These are phyloP conservation scores for Diutina neorugosa DNA, from an alignment of 1,139 yeast species.

Conservation along the genomic window DNA sequence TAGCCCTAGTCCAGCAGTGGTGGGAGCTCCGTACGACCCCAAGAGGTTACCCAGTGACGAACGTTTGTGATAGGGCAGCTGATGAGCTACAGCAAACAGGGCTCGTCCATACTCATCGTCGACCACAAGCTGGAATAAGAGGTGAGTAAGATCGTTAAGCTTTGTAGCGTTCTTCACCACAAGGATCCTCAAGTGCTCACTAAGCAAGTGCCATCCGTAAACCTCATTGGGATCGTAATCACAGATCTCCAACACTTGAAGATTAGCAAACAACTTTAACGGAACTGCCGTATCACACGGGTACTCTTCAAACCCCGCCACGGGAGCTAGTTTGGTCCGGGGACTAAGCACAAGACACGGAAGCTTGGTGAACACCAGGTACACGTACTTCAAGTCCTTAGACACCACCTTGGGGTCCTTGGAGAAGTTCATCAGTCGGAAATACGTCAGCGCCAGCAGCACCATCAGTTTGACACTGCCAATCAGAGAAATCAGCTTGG, in stretches of 20 bases:
- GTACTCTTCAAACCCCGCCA: slow-evolving; percentile 53
- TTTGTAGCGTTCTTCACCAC: slow-evolving; percentile 37
- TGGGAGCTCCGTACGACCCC: not conserved
- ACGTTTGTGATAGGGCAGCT: not conserved
- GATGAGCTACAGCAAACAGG: slow-evolving; percentile 19
- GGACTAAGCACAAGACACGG: slow-evolving; percentile 54
- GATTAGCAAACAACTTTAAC: slow-evolving; percentile 43
- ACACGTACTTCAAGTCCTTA: slow-evolving; percentile 43
- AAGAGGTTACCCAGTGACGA: not conserved
- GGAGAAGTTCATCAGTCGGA: slow-evolving; percentile 25
- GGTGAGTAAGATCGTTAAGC: slow-evolving; percentile 38
- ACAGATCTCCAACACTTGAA: slow-evolving; percentile 46
- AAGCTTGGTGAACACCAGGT: slow-evolving; percentile 54
- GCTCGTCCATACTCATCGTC: slow-evolving; percentile 43
- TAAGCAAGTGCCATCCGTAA: slow-evolving; percentile 50
- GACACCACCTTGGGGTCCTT: slow-evolving; percentile 32
- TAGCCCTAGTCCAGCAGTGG: not conserved
- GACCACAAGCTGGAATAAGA: slow-evolving; percentile 36
- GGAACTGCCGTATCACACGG: slow-evolving; percentile 67
- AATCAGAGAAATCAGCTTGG: slow-evolving; percentile 50
- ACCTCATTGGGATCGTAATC: slow-evolving; percentile 55
- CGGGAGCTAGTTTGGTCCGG: slow-evolving; percentile 42
- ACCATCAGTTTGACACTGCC: slow-evolving; percentile 49
- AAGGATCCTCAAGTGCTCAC: slow-evolving; percentile 44
- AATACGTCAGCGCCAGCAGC: slow-evolving; percentile 31